These are phyloP conservation scores for Phytopythium aichiense DNA, from an alignment of 352 stramenopile genomes.

Conservation along the genomic window DNA sequence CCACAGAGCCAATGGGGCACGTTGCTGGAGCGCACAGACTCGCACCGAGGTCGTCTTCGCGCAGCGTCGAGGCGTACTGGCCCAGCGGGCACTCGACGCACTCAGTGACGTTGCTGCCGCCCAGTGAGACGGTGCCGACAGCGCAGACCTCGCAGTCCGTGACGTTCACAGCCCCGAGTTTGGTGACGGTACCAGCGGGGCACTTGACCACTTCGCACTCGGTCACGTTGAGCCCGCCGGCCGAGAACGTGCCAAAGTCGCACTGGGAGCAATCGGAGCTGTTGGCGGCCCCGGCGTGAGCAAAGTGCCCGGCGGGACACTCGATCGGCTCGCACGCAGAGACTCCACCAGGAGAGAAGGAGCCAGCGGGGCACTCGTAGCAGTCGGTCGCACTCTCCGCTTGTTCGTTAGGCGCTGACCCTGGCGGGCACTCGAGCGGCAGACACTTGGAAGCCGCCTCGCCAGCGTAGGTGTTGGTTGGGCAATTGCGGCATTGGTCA, in stretches of 20 bases:
- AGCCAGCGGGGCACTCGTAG: slow-evolving; percentile 23
- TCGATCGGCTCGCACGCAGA: slow-evolving; percentile 18
- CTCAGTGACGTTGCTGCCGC: slow-evolving; percentile 13
- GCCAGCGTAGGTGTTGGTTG: slow-evolving; percentile 21
- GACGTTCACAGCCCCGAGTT: slow-evolving; percentile 18
- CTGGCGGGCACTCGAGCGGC: slow-evolving; percentile 21
- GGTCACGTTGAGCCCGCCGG: slow-evolving; percentile 16
- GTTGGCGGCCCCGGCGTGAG: slow-evolving; percentile 17
- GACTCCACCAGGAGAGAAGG: slow-evolving; percentile 24
- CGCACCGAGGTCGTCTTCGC: slow-evolving; percentile 20
- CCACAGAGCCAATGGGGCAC: slow-evolving; percentile 20
- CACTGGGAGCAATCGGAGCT: slow-evolving; percentile 32
- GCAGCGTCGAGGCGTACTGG: slow-evolving; percentile 15
- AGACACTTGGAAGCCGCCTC: slow-evolving; percentile 22
- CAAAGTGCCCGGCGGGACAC: slow-evolving; percentile 25
- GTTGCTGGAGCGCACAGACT: slow-evolving; percentile 17
- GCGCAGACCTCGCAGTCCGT: slow-evolving; percentile 29
- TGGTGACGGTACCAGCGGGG: slow-evolving; percentile 23
- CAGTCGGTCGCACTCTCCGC: slow-evolving; percentile 38
- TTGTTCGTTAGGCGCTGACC: slow-evolving; percentile 20
- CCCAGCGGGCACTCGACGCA: slow-evolving; percentile 22
- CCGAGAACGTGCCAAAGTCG: slow-evolving; percentile 28
- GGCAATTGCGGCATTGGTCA: slow-evolving; percentile 37
- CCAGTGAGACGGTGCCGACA: slow-evolving; percentile 24
- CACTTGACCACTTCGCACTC: slow-evolving; percentile 21